Evolutionary conservation across 2,329 filamentous ascomycete species (phyloP), one percentile per base, ranked within the genome.

Genomic region (Epichloe aotearoae): DNA sequence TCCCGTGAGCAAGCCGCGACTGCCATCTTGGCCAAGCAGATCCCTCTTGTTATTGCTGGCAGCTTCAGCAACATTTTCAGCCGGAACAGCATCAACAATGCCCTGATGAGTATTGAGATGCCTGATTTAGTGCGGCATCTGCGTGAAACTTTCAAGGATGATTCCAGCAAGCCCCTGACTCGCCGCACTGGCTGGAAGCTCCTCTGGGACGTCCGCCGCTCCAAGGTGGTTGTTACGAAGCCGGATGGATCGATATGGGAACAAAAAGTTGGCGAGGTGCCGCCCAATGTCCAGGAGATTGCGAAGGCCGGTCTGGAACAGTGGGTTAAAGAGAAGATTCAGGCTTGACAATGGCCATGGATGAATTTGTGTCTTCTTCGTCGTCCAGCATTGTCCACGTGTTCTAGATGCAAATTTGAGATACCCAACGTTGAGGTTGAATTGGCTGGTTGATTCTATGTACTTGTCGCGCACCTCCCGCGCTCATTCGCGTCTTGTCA

Each of bases 61-160:
- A 89, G 82, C 67, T 90, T 95, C 60, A 81, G 84, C 50, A 93
- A 88, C 68, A 94, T 91, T 64, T 95, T 93, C 64, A 75, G 73
- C 59, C 72, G 87, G 3, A 89, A 88, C 69, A 79, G 76, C 61
- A 87, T 90, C 69, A 90, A 90, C 68, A 89, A 90, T 57, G 85
- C 83, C 0, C 72, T 90, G 4, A 76, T 88, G 73, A 78, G 79
- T 1, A 70, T 89, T 14, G 85, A 90, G 62, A 73, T 87, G 1
- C 84, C 84, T 3, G 71, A 73, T 17, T 72, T 90, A 0, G 74
- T 88, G 4, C 65, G 83, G 62, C 72, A 83, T 33, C 71, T 91
- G 20, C 72, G 86, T 1, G 79, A 80, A 62, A 73, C 73, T 0
- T 89, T 80, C 62, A 66, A 68, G 49, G 65, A 71, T 14, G 15